Percentiles rank a stretch among this genome's conserved stretches.
phyloP scores from a whole-genome alignment of 352 stramenopile species.

The Blastocystis sp. region DNA sequence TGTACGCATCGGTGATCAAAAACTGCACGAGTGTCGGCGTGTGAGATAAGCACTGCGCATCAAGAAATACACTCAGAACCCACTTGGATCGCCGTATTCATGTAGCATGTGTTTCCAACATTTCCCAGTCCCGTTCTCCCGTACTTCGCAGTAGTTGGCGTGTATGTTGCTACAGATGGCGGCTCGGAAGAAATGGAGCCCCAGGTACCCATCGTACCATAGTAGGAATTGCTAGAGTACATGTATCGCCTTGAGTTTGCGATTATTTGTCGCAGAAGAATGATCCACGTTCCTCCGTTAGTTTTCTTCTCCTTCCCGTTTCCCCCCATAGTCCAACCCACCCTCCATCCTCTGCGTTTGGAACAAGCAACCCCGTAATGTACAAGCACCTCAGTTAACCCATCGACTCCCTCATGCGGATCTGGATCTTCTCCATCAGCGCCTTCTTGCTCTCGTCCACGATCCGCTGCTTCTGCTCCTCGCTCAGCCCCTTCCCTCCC shows the following conservation, averaged over 20 bases:
- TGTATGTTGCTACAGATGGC: background rate
- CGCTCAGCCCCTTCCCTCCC: conserved; percentile 23
- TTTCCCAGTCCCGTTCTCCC: conserved; percentile 55
- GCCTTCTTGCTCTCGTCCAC: conserved; percentile 23
- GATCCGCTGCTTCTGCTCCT: conserved; percentile 30
- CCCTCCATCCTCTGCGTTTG: no score
- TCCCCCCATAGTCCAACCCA: no score
- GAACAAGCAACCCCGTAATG: no score
- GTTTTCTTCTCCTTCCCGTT: no score
- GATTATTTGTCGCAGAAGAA: no score
- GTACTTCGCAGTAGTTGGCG: conserved; percentile 3
- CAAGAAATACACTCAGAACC: background rate
- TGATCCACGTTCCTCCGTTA: no score
- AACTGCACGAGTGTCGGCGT: conserved; percentile 57
- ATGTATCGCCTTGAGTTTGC: no score
- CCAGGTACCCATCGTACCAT: no score
- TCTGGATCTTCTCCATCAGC: conserved; percentile 48
- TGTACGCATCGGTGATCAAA: conserved; percentile 66
- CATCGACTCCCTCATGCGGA: background rate
- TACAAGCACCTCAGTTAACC: no score
- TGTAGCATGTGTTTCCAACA: conserved; percentile 70
- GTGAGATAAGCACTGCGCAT: conserved; percentile 69
- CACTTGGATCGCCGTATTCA: conserved; percentile 71
- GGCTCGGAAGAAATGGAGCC: no score
- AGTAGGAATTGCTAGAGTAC: no score